Conservation (phyloP, 2,329 filamentous ascomycete species). For the Hymenoscyphus scutula region DNA sequence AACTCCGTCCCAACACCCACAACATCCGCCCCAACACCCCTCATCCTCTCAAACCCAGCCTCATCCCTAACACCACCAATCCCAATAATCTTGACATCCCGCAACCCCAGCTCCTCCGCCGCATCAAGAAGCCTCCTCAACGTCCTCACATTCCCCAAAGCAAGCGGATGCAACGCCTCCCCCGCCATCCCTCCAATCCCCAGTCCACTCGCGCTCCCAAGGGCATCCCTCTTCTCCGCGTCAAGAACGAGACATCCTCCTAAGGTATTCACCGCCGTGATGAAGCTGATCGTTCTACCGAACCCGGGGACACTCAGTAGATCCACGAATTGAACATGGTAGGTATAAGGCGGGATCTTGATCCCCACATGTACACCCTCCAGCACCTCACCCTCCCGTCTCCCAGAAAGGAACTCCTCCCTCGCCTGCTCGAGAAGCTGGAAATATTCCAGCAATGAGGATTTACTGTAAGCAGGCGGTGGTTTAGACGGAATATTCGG, state of each 20-base stretch:
- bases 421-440: conserved; percentile 25
- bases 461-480: conserved; percentile 66
- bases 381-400: not conserved
- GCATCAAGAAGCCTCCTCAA: conserved; percentile 58
- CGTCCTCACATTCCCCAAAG: conserved; percentile 71
- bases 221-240: conserved; percentile 34
- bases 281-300: conserved; percentile 54
- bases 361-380: conserved; percentile 50
- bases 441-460: conserved; percentile 55
- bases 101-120: conserved; percentile 42
- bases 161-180: conserved; percentile 67
- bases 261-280: conserved; percentile 74
- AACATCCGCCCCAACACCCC: conserved; percentile 59
- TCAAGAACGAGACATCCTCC: conserved; percentile 63
- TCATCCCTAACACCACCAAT: conserved; percentile 69
- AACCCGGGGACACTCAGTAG: conserved; percentile 51
- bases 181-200: conserved; percentile 73
- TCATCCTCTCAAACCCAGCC: conserved; percentile 64
- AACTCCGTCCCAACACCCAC: conserved; percentile 70
- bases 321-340: conserved; percentile 60
- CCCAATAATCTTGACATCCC: conserved; percentile 63
- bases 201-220: conserved; percentile 50
- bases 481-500: conserved; percentile 69
- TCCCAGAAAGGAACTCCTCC: not conserved
- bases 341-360: conserved; percentile 76